Percentiles rank a stretch among this genome's conserved stretches.
phyloP scores from a whole-genome alignment of 495 filamentous ascomycete species.

The Lasiosphaeria miniovina region DNA sequence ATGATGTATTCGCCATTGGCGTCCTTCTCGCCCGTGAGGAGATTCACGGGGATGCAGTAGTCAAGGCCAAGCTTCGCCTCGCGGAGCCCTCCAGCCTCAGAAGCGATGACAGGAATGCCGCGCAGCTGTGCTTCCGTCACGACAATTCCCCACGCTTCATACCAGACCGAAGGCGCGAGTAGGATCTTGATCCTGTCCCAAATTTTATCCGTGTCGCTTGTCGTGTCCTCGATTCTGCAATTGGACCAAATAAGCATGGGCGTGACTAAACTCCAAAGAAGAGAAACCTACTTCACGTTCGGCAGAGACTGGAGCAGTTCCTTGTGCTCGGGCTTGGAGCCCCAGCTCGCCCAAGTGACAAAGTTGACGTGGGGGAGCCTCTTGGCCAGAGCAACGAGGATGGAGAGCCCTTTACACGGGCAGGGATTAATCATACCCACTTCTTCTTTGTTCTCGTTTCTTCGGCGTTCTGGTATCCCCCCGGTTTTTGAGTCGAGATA shows the following conservation, averaged over 20 bases:
- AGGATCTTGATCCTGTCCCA: slow-evolving; percentile 34
- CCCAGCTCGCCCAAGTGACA: slow-evolving; percentile 34
- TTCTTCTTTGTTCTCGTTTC: slow-evolving; percentile 29
- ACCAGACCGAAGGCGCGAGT: slow-evolving; percentile 30
- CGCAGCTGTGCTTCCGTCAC: slow-evolving; percentile 34
- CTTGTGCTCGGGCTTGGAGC: slow-evolving; percentile 17
- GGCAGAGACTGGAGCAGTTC: slow-evolving; percentile 15
- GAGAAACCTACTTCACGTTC: slow-evolving; percentile 24
- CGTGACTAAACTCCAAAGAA: slow-evolving; percentile 1
- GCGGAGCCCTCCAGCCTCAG: slow-evolving; percentile 28
- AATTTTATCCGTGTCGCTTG: slow-evolving; percentile 28
- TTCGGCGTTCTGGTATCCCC: slow-evolving; percentile 20
- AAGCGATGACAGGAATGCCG: slow-evolving; percentile 33
- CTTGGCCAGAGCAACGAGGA: slow-evolving; percentile 26
- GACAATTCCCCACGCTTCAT: slow-evolving; percentile 33
- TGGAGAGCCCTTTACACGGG: slow-evolving; percentile 29
- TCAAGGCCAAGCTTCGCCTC: slow-evolving; percentile 32
- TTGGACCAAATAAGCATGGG: not conserved
- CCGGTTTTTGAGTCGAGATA: slow-evolving; percentile 24
- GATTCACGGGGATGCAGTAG: slow-evolving; percentile 28
- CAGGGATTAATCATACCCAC: slow-evolving; percentile 35
- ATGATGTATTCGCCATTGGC: slow-evolving; percentile 27
- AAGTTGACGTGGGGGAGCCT: slow-evolving; percentile 29
- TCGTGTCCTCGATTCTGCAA: slow-evolving; percentile 22
- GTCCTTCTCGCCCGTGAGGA: slow-evolving; percentile 22